Percentiles rank a stretch among this genome's conserved stretches.
Evolutionary conservation across 176 grass and related monocot genomes (phyloP).

Genomic region (Saccharum officinarum): DNA sequence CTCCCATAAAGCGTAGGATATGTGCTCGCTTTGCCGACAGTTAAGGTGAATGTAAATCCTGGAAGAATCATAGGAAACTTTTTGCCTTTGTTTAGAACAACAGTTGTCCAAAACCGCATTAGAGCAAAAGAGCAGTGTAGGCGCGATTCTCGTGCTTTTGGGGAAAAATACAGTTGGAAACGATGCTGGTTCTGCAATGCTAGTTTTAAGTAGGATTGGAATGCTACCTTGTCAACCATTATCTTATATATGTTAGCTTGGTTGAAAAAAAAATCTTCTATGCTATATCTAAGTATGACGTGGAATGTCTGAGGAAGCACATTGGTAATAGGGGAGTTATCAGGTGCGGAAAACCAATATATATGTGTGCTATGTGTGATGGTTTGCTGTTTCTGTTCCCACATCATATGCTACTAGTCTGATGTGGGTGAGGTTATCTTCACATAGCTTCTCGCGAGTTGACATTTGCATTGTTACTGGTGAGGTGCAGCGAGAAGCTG

Average conservation of each 20-base stretch:
- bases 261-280: neutral
- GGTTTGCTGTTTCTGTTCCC: neutral
- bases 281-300: neutral
- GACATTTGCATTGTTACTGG: too few species aligned
- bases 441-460: neutral
- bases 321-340: neutral
- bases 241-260: neutral
- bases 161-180: neutral
- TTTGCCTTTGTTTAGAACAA: neutral
- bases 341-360: neutral
- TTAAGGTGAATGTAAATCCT: slow-evolving; percentile 13
- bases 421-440: neutral
- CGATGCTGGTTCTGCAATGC: neutral
- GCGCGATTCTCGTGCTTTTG: neutral
- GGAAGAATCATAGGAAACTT: neutral
- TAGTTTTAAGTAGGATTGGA: neutral
- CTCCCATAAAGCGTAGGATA: slow-evolving; percentile 44
- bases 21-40: slow-evolving; percentile 31
- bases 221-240: neutral
- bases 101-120: neutral
- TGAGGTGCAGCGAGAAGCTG: too few species aligned
- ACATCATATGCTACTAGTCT: neutral
- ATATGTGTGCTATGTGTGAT: neutral
- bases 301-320: neutral
- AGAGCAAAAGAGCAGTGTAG: neutral